Base-by-base conservation (phyloP, 108 stramenopile genomes). In the Skeletonema costatum region DNA sequence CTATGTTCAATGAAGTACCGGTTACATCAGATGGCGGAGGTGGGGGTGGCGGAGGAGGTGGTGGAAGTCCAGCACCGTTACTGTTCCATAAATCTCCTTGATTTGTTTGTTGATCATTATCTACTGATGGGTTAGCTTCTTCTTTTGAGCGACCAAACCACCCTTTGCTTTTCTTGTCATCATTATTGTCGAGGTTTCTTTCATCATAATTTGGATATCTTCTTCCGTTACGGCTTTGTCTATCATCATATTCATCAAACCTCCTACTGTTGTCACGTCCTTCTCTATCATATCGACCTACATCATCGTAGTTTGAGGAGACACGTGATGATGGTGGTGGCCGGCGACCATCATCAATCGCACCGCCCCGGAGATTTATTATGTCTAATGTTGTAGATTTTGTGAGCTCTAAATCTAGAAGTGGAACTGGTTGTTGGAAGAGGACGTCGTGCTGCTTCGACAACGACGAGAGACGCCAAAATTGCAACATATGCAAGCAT, bases 41-140 rank as follows among this genome's bases (percentile, higher is more conserved):
- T 0, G 79, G 79, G 2, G 72, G 79, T 46, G 68, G 79, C 2
- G 73, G 79, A 12, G 79, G 79, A 12, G 79, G 53, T 25, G 53
- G 53, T 21, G 53, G 53, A 56, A 56, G 53, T 56, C 53, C 53
- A 56, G 53, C 25, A 56, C 25, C 25, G 9, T 8, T 25, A 56
- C 29, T 56, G 7, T 56, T 56, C 53, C 53, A 56, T 5, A 10
- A 29, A 56, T 56, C 25, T 56, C 25, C 53, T 25, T 21, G 21
- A 25, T n/a, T 7, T 10, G 25, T 1, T 56, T 21, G 53, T 56
- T 21, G 53, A 25, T 56, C 53, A 21, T 25, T 5, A 7, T 17
- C 19, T 19, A 16, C 19, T 56, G 53, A 21, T 56, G 21, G 53
- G 2, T 29, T 56, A 9, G 4, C 25, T 56, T 56, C 53, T n/a